Conservation (phyloP, 495 filamentous ascomycete genomes). For the Aspergillus saccharolyticus region DNA sequence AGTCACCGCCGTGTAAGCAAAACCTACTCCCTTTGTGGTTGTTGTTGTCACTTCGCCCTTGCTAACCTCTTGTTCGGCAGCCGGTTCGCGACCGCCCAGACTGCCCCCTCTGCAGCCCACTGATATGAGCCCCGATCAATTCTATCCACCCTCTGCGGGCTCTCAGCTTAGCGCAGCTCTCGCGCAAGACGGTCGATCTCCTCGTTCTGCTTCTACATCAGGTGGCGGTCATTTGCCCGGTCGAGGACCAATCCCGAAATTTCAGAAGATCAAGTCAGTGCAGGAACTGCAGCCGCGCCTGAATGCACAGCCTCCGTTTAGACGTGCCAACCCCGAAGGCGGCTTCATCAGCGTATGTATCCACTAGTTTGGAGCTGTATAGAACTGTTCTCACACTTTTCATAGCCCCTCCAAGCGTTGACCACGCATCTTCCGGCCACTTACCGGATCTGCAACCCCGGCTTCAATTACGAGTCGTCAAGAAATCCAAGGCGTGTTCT, state of each 20-base stretch:
- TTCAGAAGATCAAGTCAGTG: slow-evolving; percentile 67
- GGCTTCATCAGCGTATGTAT: slow-evolving; percentile 92
- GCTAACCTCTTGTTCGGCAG: slow-evolving; percentile 15
- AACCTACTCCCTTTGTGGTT: slow-evolving; percentile 5
- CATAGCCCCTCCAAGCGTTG: slow-evolving; percentile 88
- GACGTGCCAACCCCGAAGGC: slow-evolving; percentile 92
- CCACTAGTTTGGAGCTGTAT: not conserved
- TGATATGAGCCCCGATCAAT: slow-evolving; percentile 55
- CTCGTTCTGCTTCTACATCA: slow-evolving; percentile 46
- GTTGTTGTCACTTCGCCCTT: not conserved
- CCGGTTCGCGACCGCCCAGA: slow-evolving; percentile 36
- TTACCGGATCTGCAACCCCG: slow-evolving; percentile 96
- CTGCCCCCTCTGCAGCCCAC: slow-evolving; percentile 70
- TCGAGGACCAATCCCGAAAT: slow-evolving; percentile 78
- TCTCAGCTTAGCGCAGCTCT: slow-evolving; percentile 67
- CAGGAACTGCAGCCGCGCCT: slow-evolving; percentile 76
- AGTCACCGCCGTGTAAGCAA: slow-evolving; percentile 55
- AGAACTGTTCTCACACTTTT: slow-evolving; percentile 11
- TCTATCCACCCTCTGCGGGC: slow-evolving; percentile 65
- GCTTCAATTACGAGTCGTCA: slow-evolving; percentile 99
- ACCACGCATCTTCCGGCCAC: slow-evolving; percentile 91
- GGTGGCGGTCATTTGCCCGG: slow-evolving; percentile 42
- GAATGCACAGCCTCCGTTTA: slow-evolving; percentile 82
- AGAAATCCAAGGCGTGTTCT: slow-evolving; percentile 92
- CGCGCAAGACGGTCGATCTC: slow-evolving; percentile 68